Evolutionary conservation across 169 alveolate genomes (phyloP), one percentile per base, ranked within the genome.

Genomic region (Perkinsus chesapeaki): DNA sequence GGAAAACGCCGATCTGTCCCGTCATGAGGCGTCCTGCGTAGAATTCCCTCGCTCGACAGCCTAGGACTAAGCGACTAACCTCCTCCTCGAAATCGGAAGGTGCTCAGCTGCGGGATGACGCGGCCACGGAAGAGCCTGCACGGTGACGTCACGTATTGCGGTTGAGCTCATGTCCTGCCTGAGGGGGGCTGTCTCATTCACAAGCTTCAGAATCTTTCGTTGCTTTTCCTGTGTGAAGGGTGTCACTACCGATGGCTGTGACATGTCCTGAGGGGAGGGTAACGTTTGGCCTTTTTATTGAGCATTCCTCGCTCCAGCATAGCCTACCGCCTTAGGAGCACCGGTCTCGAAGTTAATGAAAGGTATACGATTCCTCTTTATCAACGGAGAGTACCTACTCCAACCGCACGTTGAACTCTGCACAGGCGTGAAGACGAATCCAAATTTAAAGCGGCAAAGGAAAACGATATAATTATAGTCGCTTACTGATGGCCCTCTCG

Each of bases 261-360:
- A 96, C 96, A 94, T 95, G 91, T 94, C 95, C 91, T 91, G 94
- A 38, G 94, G 97, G 73, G 93, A 91, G 91, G 92, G 96, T 94
- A 39, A 95, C 73, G 93, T 91, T 34, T 27, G 37, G 31, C 82
- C 23, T 20, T 27, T 60, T 3, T 91, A 96, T 94, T 94, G 95
- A 90, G 36, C 92, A 94, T 39, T 91, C 92, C 38, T 38, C 91
- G 9, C 94, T 95, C n/a, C n/a, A n/a, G n/a, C n/a, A n/a, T n/a
- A n/a, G n/a, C n/a, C n/a, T 39, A 95, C 95, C 39, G 47, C 94
- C 47, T 96, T 95, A 3, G 97, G 97, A 34, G 92, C 94, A 47
- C 96, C 96, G 37, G 98, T 96, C 91, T 96, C 97, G 91, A 97
- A 95, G 94, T 97, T 98, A 36, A 97, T 93, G 36, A 94, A 95